Conservation (phyloP, 2,329 filamentous ascomycete genomes). For the Trichoderma simmonsii region DNA sequence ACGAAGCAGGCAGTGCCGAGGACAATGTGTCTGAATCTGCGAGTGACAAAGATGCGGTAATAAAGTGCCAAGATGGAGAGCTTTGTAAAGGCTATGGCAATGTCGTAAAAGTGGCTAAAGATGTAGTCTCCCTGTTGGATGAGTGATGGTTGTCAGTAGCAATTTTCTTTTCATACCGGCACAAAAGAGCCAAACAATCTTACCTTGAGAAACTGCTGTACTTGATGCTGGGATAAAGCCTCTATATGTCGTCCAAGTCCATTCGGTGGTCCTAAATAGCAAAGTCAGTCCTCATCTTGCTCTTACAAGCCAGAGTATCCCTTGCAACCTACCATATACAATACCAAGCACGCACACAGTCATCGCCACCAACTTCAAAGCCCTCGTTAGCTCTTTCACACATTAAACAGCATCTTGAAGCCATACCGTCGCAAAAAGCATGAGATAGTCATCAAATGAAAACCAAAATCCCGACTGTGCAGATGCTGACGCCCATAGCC, state of each 20-base stretch:
- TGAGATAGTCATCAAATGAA: constrained; percentile 20
- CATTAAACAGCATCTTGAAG: not conserved
- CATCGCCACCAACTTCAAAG: constrained; percentile 7
- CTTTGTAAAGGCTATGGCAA: constrained; percentile 20
- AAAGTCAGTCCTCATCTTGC: not conserved
- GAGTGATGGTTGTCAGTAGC: not conserved
- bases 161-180: not conserved
- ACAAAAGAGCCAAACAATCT: not conserved
- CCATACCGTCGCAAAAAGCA: constrained; percentile 21
- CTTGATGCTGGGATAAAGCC: not conserved
- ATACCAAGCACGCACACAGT: constrained; percentile 9
- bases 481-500: constrained; percentile 8
- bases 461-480: not conserved
- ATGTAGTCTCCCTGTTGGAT: constrained; percentile 19
- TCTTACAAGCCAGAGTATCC: not conserved
- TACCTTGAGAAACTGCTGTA: constrained; percentile 11
- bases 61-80: constrained; percentile 20
- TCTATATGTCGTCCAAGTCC: constrained; percentile 20
- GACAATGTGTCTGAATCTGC: constrained; percentile 13
- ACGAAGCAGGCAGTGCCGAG: constrained; percentile 17
- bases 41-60: constrained; percentile 19
- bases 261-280: constrained; percentile 6
- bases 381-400: not conserved
- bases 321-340: constrained; percentile 6
- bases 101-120: constrained; percentile 22